Evolutionary conservation across 2,329 filamentous ascomycete species (phyloP), one percentile per base, ranked within the genome.

Genomic region (Magnaporthales sp.): DNA sequence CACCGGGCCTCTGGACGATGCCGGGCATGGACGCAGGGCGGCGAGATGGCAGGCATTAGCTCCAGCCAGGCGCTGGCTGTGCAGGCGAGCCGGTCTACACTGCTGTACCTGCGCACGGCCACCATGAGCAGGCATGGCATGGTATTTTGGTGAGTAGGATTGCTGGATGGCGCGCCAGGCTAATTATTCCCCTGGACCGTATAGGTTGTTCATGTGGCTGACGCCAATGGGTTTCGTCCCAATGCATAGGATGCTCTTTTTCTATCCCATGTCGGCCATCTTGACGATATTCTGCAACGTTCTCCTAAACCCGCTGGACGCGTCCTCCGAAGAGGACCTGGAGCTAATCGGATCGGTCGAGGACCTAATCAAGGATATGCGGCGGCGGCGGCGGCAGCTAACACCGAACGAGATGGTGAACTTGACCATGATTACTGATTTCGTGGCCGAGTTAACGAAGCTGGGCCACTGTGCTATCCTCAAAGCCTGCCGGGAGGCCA

Each of bases 241-340:
- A 54, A 58, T 22, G 15, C 65, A 26, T 61, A 86, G 84, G 83
- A 73, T 80, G n/a, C 72, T 86, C 3, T 76, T 85, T 2, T 86
- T 85, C 70, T 87, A 87, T 66, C 84, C 84, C 1, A 80, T 84
- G 66, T 81, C 82, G 0, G 84, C 84, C 1, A 75, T 85, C 15
- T 75, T 86, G 66, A 79, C 78, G 1, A 75, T 87, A 0, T 87
- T 87, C 70, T 84, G 81, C 74, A 84, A 82, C 67, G 79, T 86
- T 31, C 74, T 87, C 0, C 74, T 78, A 26, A 76, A 82, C 31
- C 84, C 85, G 0, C 73, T 79, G 0, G 74, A 81, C 29, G 74
- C 77, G 0, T 74, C 79, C 29, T 78, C 82, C 0, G 70, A 75
- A 1, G 72, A 77, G 3, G 84, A 87, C 66, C 70, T 86, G 4